Evolutionary conservation across 352 stramenopile species (phyloP).

Genomic region (Phytophthora megakarya): DNA sequence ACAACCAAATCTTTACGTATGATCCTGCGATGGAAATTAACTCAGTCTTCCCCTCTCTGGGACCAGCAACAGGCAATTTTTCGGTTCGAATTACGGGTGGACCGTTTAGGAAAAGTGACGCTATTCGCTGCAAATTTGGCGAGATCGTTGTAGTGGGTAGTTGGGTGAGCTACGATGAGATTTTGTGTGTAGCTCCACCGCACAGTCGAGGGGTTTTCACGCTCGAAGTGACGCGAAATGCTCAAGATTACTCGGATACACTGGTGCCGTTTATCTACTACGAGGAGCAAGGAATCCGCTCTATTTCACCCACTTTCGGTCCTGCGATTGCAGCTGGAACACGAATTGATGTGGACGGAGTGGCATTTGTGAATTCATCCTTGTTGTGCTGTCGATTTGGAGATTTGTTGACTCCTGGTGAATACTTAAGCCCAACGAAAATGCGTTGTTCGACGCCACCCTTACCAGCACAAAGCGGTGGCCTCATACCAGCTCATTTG

Average conservation of each 20-base stretch:
- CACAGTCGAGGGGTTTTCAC: constrained; percentile 71
- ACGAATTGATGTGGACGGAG: constrained; percentile 81
- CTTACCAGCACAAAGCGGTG: constrained; percentile 58
- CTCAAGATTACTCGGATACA: constrained; percentile 89
- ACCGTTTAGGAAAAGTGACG: constrained; percentile 73
- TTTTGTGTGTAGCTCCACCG: constrained; percentile 78
- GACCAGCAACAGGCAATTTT: constrained; percentile 85
- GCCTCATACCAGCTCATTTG: constrained; percentile 61
- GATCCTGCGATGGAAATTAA: constrained; percentile 65
- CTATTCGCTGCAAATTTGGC: constrained; percentile 89
- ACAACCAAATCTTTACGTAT: constrained; percentile 78
- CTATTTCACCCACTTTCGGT: constrained; percentile 89
- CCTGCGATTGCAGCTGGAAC: constrained; percentile 86
- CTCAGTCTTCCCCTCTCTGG: constrained; percentile 79
- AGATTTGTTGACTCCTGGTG: constrained; percentile 73
- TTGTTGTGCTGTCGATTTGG: constrained; percentile 90
- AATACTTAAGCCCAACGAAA: constrained; percentile 77
- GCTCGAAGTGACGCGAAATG: constrained; percentile 91
- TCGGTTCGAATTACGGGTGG: constrained; percentile 85
- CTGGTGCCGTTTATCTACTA: constrained; percentile 85
- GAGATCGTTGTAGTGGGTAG: constrained; percentile 61
- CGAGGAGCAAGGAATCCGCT: constrained; percentile 63
- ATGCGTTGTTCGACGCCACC: constrained; percentile 87
- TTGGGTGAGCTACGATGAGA: constrained; percentile 70
- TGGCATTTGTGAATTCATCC: constrained; percentile 89